These are phyloP conservation scores for Maudiozyma bulderi DNA, from an alignment of 805 yeast genomes.

Conservation along the genomic window DNA sequence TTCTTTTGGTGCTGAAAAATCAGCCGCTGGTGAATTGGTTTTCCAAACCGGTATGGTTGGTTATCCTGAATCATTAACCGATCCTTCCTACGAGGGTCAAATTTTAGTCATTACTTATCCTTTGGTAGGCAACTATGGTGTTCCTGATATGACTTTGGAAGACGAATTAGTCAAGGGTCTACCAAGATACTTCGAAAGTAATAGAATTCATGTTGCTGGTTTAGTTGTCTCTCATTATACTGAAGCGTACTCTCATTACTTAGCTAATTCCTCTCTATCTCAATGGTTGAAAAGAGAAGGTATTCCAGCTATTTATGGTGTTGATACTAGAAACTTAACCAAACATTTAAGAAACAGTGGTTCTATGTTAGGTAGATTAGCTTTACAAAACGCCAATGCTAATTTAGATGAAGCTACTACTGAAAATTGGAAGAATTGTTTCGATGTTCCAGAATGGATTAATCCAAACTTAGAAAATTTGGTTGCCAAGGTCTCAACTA, in stretches of 20 bases:
- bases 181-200: conserved; percentile 91
- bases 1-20: conserved; percentile 87
- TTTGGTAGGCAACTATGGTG: conserved; percentile 97
- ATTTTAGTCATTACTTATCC: conserved; percentile 95
- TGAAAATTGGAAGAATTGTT: conserved; percentile 49
- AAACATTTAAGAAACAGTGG: conserved; percentile 88
- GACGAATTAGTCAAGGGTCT: conserved; percentile 67
- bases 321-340: conserved; percentile 92
- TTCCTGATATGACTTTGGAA: conserved; percentile 73
- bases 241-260: conserved; percentile 87
- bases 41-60: conserved; percentile 99
- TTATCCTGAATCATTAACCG: conserved; percentile 95
- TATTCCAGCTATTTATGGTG: conserved; percentile 94
- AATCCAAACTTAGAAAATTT: conserved; percentile 89
- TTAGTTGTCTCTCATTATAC: conserved; percentile 94
- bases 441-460: conserved; percentile 76
- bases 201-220: conserved; percentile 91
- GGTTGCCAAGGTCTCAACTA: conserved; percentile 81
- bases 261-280: conserved; percentile 88
- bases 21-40: conserved; percentile 94
- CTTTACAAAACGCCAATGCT: conserved; percentile 41
- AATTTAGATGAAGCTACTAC: conserved; percentile 25
- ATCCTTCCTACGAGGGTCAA: conserved; percentile 97
- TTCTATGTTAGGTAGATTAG: conserved; percentile 83
- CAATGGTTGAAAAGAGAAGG: conserved; percentile 87